Evolutionary conservation across 371 early-diverging fungal species (phyloP), one percentile per base, ranked within the genome.

Genomic region (Apophysomyces sp.): DNA sequence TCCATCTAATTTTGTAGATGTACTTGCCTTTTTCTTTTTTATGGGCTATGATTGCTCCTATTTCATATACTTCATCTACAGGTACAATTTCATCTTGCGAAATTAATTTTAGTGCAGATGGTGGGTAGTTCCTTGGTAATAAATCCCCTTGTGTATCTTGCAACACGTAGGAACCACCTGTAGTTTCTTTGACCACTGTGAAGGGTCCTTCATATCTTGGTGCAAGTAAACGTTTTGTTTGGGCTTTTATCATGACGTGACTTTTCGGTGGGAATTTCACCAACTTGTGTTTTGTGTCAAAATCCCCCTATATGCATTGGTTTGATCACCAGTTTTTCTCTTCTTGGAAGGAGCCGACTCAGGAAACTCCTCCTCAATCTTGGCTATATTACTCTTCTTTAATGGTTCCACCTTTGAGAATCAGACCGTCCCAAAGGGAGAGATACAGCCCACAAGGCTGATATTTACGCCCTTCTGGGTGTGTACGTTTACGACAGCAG

Each of bases 1-100:
- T 65, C 66, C 66, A 65, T 1, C 66, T 49, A 5, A 65, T 60
- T 4, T 28, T 15, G 51, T 65, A 65, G 39, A 60, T 40, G 2
- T 44, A 34, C 18, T 60, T 39, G 7, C 36, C 49, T 11, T 30
- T n/a, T 31, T 5, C 34, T 4, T 26, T 31, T 34, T 1, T 21
- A 27, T 62, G 62, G 12, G 21, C 41, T 16, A 62, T 15, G 0
- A 62, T 62, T 18, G 54, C 56, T 55, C 55, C 30, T 7, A 54
- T 12, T 41, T 62, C 62, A 32, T 62, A 62, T 2, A 62, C 3
- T n/a, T 62, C 44, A 11, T 55, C 62, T n/a, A 12, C 13, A 3
- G 54, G 44, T 12, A 62, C 1, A 36, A 55, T 27, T 29, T 54
- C 62, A 40, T 62, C 62, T 39, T 62, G 62, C 18, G 62, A 62